Evolutionary conservation across 2,329 filamentous ascomycete genomes (phyloP).

Genomic region (Colletotrichum sp.): DNA sequence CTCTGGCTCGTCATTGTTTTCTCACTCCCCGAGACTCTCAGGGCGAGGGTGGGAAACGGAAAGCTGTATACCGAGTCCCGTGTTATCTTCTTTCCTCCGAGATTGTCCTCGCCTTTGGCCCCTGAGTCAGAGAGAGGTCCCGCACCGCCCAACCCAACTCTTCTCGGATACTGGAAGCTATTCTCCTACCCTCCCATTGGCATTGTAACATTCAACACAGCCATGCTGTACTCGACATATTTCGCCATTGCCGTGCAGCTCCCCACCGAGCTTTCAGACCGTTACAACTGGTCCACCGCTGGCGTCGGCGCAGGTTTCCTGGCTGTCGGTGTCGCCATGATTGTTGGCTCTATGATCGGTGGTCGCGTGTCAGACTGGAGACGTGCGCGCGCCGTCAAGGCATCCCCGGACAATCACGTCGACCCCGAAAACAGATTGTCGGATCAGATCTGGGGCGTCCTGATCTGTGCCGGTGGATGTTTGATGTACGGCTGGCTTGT

Average conservation of each 20-base stretch:
- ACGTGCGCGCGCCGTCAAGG: conserved; percentile 25
- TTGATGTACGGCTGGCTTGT: conserved; percentile 47
- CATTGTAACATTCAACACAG: conserved; percentile 36
- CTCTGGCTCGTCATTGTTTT: conserved; percentile 34
- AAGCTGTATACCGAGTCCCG: conserved; percentile 24
- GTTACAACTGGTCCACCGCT: conserved; percentile 38
- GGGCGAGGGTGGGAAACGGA: conserved; percentile 48
- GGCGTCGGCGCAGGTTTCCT: conserved; percentile 40
- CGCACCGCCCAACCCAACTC: conserved; percentile 31
- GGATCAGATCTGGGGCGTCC: conserved; percentile 43
- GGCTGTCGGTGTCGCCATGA: conserved; percentile 25
- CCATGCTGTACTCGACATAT: conserved; percentile 36
- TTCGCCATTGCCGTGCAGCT: conserved; percentile 35
- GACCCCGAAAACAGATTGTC: conserved; percentile 42
- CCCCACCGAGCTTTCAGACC: conserved; percentile 30
- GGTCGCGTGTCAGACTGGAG: conserved; percentile 43
- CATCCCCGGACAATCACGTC: conserved; percentile 21
- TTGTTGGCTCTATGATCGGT: conserved; percentile 38
- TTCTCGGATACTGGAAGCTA: conserved; percentile 30
- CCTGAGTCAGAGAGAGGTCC: conserved; percentile 28
- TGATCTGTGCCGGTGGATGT: conserved; percentile 39
- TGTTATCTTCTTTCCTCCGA: conserved; percentile 26
- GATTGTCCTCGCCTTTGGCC: conserved; percentile 26
- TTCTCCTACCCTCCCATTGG: conserved; percentile 36
- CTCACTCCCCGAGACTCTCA: conserved; percentile 50